A percentile compares a stretch with the other conserved stretches of the same genome.
These are phyloP conservation scores for Neoboletus brunneissimus DNA, from an alignment of 768 basidiomycete species.

Conservation along the genomic window DNA sequence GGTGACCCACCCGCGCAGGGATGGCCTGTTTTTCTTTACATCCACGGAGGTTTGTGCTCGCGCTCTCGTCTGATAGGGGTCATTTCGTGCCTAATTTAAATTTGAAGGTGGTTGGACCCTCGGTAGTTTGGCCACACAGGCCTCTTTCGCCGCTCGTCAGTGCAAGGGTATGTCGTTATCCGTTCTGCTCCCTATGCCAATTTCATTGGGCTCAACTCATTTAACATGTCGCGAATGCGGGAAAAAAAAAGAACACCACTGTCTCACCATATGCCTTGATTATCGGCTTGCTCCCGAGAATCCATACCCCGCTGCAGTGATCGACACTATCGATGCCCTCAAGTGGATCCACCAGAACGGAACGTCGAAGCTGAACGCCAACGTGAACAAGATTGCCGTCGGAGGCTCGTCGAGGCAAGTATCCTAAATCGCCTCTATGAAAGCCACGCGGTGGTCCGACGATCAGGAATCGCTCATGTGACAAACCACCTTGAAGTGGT, in stretches of 20 bases:
- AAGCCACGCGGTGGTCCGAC: too few species aligned
- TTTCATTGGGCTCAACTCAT: neutral
- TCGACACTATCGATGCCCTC: constrained; percentile 66
- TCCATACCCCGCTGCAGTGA: constrained; percentile 67
- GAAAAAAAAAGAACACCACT: constrained; percentile 42
- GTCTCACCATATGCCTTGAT: constrained; percentile 63
- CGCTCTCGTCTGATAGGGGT: neutral
- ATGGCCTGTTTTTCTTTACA: constrained; percentile 71
- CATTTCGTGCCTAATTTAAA: constrained; percentile 17
- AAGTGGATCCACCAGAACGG: constrained; percentile 58
- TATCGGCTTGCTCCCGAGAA: constrained; percentile 73
- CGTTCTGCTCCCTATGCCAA: neutral
- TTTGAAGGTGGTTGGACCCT: constrained; percentile 69
- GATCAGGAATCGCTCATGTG: neutral
- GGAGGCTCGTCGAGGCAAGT: constrained; percentile 67
- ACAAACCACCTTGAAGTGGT: constrained; percentile 41
- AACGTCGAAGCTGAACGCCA: constrained; percentile 41
- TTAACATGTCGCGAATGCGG: neutral
- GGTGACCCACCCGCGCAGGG: constrained; percentile 47
- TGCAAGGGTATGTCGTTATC: constrained; percentile 16
- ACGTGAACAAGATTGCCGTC: constrained; percentile 57
- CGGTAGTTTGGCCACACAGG: constrained; percentile 57
- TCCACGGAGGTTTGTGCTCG: constrained; percentile 55
- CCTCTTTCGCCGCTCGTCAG: constrained; percentile 45
- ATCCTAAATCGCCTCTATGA: neutral